A percentile compares a stretch with the other conserved stretches of the same genome.
Evolutionary conservation across 768 basidiomycete species (phyloP).

Genomic region (Tricholoma furcatifolium): DNA sequence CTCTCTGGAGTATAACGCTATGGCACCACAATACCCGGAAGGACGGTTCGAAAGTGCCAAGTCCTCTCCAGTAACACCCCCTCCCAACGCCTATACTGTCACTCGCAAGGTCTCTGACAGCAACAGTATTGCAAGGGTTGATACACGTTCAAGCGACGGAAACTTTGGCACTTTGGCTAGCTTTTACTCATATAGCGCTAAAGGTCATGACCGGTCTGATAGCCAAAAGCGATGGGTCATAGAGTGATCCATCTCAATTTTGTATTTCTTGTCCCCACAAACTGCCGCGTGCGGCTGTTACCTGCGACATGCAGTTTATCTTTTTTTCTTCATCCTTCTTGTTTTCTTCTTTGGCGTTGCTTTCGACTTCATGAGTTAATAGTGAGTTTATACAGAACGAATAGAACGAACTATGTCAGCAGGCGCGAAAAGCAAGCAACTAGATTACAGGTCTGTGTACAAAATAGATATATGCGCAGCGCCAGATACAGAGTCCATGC

Average conservation of each 20-base stretch:
- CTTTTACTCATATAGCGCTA: slow-evolving; percentile 30
- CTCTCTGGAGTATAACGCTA: slow-evolving; percentile 35
- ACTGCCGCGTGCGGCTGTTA: slow-evolving; percentile 2
- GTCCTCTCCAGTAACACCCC: slow-evolving; percentile 26
- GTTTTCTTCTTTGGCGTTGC: too few species aligned
- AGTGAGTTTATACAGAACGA: too few species aligned
- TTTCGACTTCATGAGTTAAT: too few species aligned
- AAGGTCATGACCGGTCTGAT: slow-evolving; percentile 29
- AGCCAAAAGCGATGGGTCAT: slow-evolving; percentile 55
- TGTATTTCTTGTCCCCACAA: neutral
- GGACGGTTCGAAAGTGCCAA: slow-evolving; percentile 37
- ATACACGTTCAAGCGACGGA: slow-evolving; percentile 36
- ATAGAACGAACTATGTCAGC: too few species aligned
- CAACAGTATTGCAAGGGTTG: slow-evolving; percentile 25
- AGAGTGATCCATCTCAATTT: slow-evolving; percentile 35
- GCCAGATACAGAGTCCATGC: neutral
- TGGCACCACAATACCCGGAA: slow-evolving; percentile 44
- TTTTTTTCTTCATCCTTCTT: too few species aligned
- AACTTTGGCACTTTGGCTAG: slow-evolving; percentile 38
- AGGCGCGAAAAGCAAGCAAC: too few species aligned
- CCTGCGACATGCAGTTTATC: neutral
- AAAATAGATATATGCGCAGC: neutral
- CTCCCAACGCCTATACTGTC: slow-evolving; percentile 33
- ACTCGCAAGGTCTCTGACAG: slow-evolving; percentile 30
- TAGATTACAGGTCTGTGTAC: too few species aligned